Evolutionary conservation across 1,139 yeast genomes (phyloP).

Genomic region (Debaryomyces fabryi): DNA sequence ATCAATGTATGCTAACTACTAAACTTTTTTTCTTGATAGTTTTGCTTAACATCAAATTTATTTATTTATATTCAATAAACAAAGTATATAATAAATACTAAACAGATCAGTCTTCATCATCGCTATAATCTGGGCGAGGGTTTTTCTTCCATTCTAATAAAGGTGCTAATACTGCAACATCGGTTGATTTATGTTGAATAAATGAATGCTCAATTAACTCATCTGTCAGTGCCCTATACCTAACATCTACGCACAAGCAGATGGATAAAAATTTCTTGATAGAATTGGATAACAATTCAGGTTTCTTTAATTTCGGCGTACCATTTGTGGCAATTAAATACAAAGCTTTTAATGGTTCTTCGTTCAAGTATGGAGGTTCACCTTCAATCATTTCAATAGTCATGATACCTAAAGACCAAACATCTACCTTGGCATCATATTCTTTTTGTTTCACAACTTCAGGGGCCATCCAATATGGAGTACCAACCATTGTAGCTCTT

Average conservation of each 20-base stretch:
- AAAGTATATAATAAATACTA: slow-evolving; percentile 1
- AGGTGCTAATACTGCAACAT: slow-evolving; percentile 65
- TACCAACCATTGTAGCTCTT: slow-evolving; percentile 98
- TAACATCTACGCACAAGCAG: slow-evolving; percentile 93
- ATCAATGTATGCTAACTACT: background rate
- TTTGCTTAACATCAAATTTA: background rate
- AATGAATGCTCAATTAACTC: slow-evolving; percentile 84
- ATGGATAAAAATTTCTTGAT: slow-evolving; percentile 87
- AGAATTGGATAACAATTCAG: slow-evolving; percentile 74
- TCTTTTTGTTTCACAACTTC: slow-evolving; percentile 97
- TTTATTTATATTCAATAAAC: slow-evolving; percentile 1
- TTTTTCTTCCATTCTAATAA: slow-evolving; percentile 63
- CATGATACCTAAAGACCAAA: slow-evolving; percentile 98
- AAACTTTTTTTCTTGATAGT: background rate
- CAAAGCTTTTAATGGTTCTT: slow-evolving; percentile 66
- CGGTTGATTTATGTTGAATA: slow-evolving; percentile 69
- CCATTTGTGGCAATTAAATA: slow-evolving; percentile 95
- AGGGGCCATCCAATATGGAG: slow-evolving; percentile 99
- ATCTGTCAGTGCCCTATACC: slow-evolving; percentile 87
- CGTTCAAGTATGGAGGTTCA: slow-evolving; percentile 96
- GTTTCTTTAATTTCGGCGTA: slow-evolving; percentile 89
- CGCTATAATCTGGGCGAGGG: slow-evolving; percentile 8
- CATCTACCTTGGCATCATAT: slow-evolving; percentile 95
- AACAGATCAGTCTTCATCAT: slow-evolving; percentile 11
- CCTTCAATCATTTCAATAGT: slow-evolving; percentile 98